Base-by-base conservation (phyloP, 2,329 filamentous ascomycete species). In the Leptographium flavum region DNA sequence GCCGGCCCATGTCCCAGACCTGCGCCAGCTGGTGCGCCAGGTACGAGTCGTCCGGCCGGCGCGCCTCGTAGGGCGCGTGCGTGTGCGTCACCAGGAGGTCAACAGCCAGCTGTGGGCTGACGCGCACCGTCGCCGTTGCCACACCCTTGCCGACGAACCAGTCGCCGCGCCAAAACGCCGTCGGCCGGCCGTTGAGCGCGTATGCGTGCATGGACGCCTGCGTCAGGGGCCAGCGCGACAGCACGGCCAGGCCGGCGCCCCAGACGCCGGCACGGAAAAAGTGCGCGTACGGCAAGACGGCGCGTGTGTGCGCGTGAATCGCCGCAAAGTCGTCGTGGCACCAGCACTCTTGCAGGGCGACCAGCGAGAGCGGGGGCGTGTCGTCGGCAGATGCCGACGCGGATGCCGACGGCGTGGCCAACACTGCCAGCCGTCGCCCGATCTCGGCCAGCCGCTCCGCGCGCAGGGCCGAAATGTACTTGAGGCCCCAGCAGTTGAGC, bases 141-240 rank as follows among this genome's bases (percentile, higher is more conserved):
- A 96, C 79, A 15, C 92, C 92, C 60, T 96, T 96, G 0, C 92
- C 92, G 10, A 95, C 88, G 58, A 80, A 96, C 87, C 90, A 96
- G 62, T 96, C 90, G 11, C 92, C 92, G 49, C 90, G 73, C 65
- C 83, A 95, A 63, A 96, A 94, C 5, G 90, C 90, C 10, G 87
- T 90, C 6, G 92, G 92, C 17, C 90, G 76, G 17, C 92, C 92
- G 60, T 94, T 95, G 44, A 98, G 72, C n/a, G 87, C 79, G 59
- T 95, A 98, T 4, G 71, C 72, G 53, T 78, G 73, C 87, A 96
- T 94, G 56, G 73, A 79, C 61, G 81, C 88, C 66, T 94, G 84
- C 56, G 86, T 81, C 52, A 98, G 87, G 21, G 90, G 88, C 87
- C 87, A 96, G 70, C 79, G 76, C 40, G 86, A 93, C 40, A 96